Conservation (phyloP, 768 basidiomycete species). For the Pisolithus sp. region DNA sequence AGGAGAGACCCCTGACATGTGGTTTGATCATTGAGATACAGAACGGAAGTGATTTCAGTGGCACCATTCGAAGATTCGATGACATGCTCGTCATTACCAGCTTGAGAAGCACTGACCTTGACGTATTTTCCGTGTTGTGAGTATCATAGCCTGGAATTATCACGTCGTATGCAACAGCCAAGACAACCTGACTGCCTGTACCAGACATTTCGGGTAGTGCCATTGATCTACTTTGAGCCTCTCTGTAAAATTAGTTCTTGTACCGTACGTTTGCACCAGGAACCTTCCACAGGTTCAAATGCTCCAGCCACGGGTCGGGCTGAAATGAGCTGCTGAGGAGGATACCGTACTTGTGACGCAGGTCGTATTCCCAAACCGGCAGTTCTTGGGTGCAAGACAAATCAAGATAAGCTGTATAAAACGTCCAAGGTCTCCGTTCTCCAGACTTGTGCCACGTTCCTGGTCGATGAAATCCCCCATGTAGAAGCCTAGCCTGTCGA, state of each 20-base stretch:
- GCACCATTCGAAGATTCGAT: constrained; percentile 87
- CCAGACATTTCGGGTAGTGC: constrained; percentile 61
- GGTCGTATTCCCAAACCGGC: constrained; percentile 92
- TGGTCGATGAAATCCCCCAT: constrained; percentile 79
- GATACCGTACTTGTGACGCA: constrained; percentile 92
- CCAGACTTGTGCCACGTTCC: constrained; percentile 58
- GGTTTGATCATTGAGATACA: constrained; percentile 95
- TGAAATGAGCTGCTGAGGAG: constrained; percentile 91
- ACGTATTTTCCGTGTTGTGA: constrained; percentile 80
- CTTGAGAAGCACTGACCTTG: constrained; percentile 30
- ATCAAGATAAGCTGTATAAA: constrained; percentile 95
- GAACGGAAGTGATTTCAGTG: constrained; percentile 86
- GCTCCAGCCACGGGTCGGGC: constrained; percentile 88
- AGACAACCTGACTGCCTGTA: constrained; percentile 88
- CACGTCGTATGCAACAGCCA: constrained; percentile 91
- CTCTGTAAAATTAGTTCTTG: constrained; percentile 86
- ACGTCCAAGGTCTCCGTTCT: constrained; percentile 93
- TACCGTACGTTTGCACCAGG: constrained; percentile 79
- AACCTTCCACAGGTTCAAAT: constrained; percentile 86
- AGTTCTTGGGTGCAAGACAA: constrained; percentile 86
- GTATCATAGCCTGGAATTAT: constrained; percentile 85
- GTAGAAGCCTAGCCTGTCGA: constrained; percentile 79
- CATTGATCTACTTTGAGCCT: constrained; percentile 59
- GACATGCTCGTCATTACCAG: constrained; percentile 88
- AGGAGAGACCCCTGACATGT: constrained; percentile 34